These are phyloP conservation scores for Biscogniauxia mediterranea DNA, from an alignment of 2,329 filamentous ascomycete species.

Conservation along the genomic window DNA sequence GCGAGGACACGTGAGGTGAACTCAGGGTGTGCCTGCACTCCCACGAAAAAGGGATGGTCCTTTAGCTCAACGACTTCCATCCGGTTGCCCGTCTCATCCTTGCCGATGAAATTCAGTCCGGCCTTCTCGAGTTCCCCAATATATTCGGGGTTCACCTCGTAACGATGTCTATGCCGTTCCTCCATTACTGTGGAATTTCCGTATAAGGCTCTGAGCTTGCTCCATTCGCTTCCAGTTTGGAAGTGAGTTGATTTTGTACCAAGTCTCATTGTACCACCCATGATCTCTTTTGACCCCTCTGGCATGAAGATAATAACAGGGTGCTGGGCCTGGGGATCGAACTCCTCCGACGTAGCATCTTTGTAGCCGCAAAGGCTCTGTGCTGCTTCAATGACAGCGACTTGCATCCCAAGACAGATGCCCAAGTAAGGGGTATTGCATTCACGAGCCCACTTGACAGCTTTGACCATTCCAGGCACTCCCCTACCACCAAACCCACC, in stretches of 20 bases:
- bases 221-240: slow-evolving; percentile 75
- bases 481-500: slow-evolving; percentile 80
- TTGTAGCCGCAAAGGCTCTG: slow-evolving; percentile 68
- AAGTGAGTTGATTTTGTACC: slow-evolving; percentile 74
- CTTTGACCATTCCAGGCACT: slow-evolving; percentile 85
- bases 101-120: slow-evolving; percentile 74
- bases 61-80: slow-evolving; percentile 83
- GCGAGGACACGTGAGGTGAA: slow-evolving; percentile 74
- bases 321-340: slow-evolving; percentile 56
- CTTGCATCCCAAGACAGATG: slow-evolving; percentile 89
- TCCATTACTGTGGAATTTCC: slow-evolving; percentile 53
- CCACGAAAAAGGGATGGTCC: slow-evolving; percentile 79
- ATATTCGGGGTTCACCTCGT: slow-evolving; percentile 83
- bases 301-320: slow-evolving; percentile 89
- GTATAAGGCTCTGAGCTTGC: slow-evolving; percentile 73
- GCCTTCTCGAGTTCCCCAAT: slow-evolving; percentile 65
- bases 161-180: slow-evolving; percentile 85
- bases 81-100: slow-evolving; percentile 73
- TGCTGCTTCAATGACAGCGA: slow-evolving; percentile 87
- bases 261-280: slow-evolving; percentile 85
- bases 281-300: slow-evolving; percentile 58
- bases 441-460: slow-evolving; percentile 82
- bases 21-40: slow-evolving; percentile 78
- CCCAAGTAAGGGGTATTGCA: slow-evolving; percentile 81
- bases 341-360: slow-evolving; percentile 55